Percentiles rank a stretch among this genome's conserved stretches.
These are phyloP conservation scores for Zygosaccharomyces lentus DNA, from an alignment of 805 yeast genomes.

Conservation along the genomic window DNA sequence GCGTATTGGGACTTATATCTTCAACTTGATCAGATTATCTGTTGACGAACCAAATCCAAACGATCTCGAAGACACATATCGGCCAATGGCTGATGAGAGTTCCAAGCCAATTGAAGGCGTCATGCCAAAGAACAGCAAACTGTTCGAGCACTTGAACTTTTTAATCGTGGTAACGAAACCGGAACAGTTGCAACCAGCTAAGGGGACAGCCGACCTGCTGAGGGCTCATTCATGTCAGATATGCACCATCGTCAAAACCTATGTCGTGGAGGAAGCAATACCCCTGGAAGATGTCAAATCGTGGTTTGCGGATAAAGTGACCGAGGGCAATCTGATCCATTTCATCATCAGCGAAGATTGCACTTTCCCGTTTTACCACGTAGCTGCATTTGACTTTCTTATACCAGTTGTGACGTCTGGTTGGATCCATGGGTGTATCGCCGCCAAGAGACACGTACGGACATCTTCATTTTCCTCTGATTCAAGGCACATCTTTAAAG, in stretches of 20 bases:
- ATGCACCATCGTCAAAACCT: constrained; percentile 11
- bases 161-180: constrained; percentile 16
- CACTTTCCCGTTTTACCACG: constrained; percentile 28
- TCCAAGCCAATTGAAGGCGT: background rate
- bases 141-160: constrained; percentile 23
- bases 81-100: background rate
- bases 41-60: too few species aligned
- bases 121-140: constrained; percentile 8
- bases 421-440: constrained; percentile 27
- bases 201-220: constrained; percentile 9
- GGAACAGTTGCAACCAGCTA: constrained; percentile 5
- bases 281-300: constrained; percentile 1
- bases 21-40: background rate
- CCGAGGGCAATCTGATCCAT: constrained; percentile 17
- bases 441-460: constrained; percentile 21
- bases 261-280: background rate
- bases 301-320: constrained; percentile 19
- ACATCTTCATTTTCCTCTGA: constrained; percentile 58
- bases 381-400: constrained; percentile 28
- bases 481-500: constrained; percentile 58
- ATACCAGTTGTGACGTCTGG: constrained; percentile 30
- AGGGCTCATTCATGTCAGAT: constrained; percentile 16
- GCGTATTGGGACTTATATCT: background rate
- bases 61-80: background rate
- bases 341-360: constrained; percentile 24